Conservation (phyloP, 1,139 yeast species). For the Eremothecium cymbalariae region DNA sequence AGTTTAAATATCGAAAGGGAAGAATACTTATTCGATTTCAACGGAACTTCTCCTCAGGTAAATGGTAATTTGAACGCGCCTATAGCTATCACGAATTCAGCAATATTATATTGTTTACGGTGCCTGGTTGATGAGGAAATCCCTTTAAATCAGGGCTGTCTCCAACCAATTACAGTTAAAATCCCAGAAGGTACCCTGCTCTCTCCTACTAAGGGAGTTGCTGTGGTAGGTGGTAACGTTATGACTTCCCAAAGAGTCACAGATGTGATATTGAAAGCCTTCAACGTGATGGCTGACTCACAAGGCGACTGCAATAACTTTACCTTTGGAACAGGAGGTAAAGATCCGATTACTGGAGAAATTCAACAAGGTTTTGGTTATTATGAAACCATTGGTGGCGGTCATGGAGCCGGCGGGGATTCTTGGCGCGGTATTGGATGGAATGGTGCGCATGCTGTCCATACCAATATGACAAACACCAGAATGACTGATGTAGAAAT, state of each 20-base stretch:
- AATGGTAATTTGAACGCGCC: constrained; percentile 61
- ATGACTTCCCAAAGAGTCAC: constrained; percentile 79
- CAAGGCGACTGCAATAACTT: constrained; percentile 71
- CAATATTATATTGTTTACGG: constrained; percentile 68
- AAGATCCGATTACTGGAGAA: constrained; percentile 18
- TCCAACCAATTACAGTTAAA: constrained; percentile 55
- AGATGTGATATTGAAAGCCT: constrained; percentile 69
- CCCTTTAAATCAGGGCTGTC: constrained; percentile 80
- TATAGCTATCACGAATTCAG: constrained; percentile 70
- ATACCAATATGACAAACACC: constrained; percentile 65
- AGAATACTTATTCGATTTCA: constrained; percentile 39
- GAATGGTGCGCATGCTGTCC: constrained; percentile 59
- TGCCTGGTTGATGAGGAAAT: constrained; percentile 69
- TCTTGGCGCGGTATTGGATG: constrained; percentile 50
- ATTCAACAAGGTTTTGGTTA: constrained; percentile 49
- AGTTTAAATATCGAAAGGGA: constrained; percentile 35
- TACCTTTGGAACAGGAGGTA: constrained; percentile 54
- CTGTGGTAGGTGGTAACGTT: constrained; percentile 87
- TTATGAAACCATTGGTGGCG: constrained; percentile 67
- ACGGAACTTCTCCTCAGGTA: constrained; percentile 49
- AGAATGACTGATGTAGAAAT: constrained; percentile 64
- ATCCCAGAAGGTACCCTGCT: constrained; percentile 66
- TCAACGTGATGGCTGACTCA: constrained; percentile 69
- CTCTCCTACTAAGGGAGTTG: constrained; percentile 67
- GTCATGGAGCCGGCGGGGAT: constrained; percentile 57